Evolutionary conservation across 2,329 filamentous ascomycete genomes (phyloP).

Genomic region (Piedraia hortae): DNA sequence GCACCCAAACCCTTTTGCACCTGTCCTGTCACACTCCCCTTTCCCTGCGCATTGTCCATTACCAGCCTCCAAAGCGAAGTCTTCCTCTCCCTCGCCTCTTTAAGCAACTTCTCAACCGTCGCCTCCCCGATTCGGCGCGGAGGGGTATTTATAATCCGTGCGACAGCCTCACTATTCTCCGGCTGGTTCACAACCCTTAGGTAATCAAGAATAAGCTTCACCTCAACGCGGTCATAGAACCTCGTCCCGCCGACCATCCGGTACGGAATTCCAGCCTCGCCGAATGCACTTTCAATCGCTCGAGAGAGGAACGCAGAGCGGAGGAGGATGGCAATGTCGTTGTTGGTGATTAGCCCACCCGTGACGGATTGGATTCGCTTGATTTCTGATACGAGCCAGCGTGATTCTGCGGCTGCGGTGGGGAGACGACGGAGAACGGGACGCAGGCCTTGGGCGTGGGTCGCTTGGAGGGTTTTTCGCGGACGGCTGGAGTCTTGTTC

Average conservation of each 20-base stretch:
- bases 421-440: constrained; percentile 57
- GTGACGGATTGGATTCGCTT: constrained; percentile 41
- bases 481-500: constrained; percentile 66
- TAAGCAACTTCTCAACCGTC: constrained; percentile 45
- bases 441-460: constrained; percentile 50
- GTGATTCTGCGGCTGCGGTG: constrained; percentile 43
- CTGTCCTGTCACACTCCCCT: constrained; percentile 23
- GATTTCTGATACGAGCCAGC: constrained; percentile 74
- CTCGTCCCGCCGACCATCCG: constrained; percentile 74
- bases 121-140: constrained; percentile 53
- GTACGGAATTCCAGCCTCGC: constrained; percentile 59
- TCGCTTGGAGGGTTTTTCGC: constrained; percentile 49
- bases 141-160: constrained; percentile 62
- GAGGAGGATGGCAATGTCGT: constrained; percentile 69
- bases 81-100: constrained; percentile 44
- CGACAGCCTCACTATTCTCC: constrained; percentile 62
- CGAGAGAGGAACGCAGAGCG: constrained; percentile 59
- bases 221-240: constrained; percentile 77
- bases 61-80: constrained; percentile 54
- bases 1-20: constrained; percentile 28
- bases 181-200: constrained; percentile 62
- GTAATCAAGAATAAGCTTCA: constrained; percentile 72
- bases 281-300: constrained; percentile 60
- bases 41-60: constrained; percentile 27
- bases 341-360: constrained; percentile 41